Conservation (phyloP, 495 filamentous ascomycete genomes). For the Aspergillus saccharolyticus region DNA sequence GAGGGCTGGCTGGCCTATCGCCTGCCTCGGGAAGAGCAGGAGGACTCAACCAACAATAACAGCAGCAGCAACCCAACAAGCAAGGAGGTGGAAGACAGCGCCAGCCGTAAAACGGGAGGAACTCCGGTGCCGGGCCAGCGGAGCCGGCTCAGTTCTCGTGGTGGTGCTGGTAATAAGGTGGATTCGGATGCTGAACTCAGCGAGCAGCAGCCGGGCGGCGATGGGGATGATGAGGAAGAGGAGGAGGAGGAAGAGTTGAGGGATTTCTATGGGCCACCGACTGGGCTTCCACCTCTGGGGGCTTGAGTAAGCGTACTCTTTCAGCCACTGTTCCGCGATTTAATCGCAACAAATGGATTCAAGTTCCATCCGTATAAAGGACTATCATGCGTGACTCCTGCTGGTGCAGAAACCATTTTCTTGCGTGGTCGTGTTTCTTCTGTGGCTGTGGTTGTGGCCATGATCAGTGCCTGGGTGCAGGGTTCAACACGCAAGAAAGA, state of each 20-base stretch:
- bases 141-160: constrained; percentile 22
- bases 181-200: constrained; percentile 11
- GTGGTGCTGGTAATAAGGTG: constrained; percentile 22
- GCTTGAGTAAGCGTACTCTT: no score
- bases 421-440: no score
- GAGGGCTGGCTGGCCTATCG: constrained; percentile 64
- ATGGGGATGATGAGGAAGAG: constrained; percentile 32
- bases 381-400: no score
- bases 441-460: no score
- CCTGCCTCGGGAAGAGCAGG: constrained; percentile 45
- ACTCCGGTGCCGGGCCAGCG: constrained; percentile 27
- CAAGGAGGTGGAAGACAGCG: constrained; percentile 20
- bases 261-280: constrained; percentile 40
- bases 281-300: constrained; percentile 30
- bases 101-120: constrained; percentile 9
- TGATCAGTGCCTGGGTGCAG: no score
- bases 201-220: constrained; percentile 29
- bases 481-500: no score
- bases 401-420: no score
- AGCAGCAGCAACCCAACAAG: no score
- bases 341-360: no score
- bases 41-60: constrained; percentile 17
- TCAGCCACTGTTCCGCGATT: no score
- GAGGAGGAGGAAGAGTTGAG: constrained; percentile 38
- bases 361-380: no score